Base-by-base conservation (phyloP, 805 yeast genomes). In the Kuraishia borneana region DNA sequence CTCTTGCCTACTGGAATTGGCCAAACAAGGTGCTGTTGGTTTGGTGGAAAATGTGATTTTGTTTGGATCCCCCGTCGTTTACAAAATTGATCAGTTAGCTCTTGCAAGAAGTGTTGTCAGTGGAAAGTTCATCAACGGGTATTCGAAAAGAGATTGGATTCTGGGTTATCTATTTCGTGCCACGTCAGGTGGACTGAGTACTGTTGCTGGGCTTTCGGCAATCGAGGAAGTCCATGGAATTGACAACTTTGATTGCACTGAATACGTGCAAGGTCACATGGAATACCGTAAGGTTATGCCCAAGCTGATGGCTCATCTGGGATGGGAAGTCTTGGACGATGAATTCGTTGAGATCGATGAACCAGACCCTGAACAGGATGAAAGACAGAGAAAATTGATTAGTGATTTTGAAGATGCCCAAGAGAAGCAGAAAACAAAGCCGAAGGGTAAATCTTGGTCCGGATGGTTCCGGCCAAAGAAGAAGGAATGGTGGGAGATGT, bases 211-310 rank as follows among this genome's bases (percentile, higher is more conserved):
- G 0, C 63, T 92, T 20, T 77, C 95, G 0, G 79, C 88, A 4
- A 69, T 89, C 25, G 78, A 73, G 35, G 63, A 57, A 16, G 59
- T 73, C 16, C 65, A 70, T 18, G 83, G 79, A 0, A 64, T 92
- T 21, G 95, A 87, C 42, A 89, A 89, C 54, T 68, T 80, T 41
- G 94, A 92, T 50, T 84, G 94, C 48, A 83, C 97, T 0, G 85
- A 77, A 14, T 47, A 66, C 35, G 95, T 89, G 3, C 87, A 82
- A 39, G 98, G 98, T 1, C 98, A 92, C 60, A 84, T 92, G 96
- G 85, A 82, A n/a, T 92, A 92, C 58, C 80, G 98, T 60, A 80
- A 80, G 41, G 87, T 85, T 9, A 85, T 92, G 70, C 99, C 99
- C 1, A 74, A 73, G 45, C 65, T 92, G 30, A 53, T 92, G 42